These are phyloP conservation scores for Puccinia coronata DNA, from an alignment of 1,284 basidiomycete genomes.

Conservation along the genomic window DNA sequence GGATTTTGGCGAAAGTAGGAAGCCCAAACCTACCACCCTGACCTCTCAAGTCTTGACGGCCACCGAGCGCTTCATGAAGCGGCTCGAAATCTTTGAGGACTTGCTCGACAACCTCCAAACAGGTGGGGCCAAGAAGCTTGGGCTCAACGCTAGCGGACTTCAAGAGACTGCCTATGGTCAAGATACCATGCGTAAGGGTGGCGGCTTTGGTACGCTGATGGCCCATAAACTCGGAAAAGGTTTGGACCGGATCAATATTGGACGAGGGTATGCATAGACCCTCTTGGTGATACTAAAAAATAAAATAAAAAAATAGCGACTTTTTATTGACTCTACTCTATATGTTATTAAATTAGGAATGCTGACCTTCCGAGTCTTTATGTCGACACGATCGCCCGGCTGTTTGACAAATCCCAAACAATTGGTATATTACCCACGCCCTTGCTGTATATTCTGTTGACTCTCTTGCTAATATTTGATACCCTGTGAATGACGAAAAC, in stretches of 20 bases:
- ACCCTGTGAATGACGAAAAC: background rate
- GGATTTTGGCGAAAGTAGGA: constrained; percentile 28
- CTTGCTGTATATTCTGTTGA: background rate
- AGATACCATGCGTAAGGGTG: constrained; percentile 68
- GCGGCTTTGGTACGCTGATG: constrained; percentile 61
- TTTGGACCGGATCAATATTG: constrained; percentile 84
- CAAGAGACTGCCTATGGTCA: constrained; percentile 33
- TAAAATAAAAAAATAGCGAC: too few species aligned
- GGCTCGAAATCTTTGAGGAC: constrained; percentile 73
- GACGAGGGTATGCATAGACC: constrained; percentile 69
- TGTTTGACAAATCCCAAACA: constrained; percentile 75
- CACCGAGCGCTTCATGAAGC: constrained; percentile 57
- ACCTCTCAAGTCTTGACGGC: constrained; percentile 53
- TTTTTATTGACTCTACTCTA: constrained; percentile 39
- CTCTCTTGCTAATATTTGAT: background rate
- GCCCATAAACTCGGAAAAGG: constrained; percentile 42
- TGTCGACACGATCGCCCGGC: constrained; percentile 72
- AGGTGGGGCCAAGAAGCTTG: constrained; percentile 74
- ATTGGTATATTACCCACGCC: constrained; percentile 62
- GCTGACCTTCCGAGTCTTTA: constrained; percentile 83
- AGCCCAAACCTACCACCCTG: constrained; percentile 55
- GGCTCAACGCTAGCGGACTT: constrained; percentile 64
- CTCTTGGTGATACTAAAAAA: background rate
- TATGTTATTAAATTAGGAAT: constrained; percentile 28
- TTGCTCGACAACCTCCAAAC: constrained; percentile 72